Percentiles rank a stretch among this genome's conserved stretches.
These are phyloP conservation scores for Amoeboaphelidium protococcarum DNA, from an alignment of 371 early-diverging fungal genomes.

Conservation along the genomic window DNA sequence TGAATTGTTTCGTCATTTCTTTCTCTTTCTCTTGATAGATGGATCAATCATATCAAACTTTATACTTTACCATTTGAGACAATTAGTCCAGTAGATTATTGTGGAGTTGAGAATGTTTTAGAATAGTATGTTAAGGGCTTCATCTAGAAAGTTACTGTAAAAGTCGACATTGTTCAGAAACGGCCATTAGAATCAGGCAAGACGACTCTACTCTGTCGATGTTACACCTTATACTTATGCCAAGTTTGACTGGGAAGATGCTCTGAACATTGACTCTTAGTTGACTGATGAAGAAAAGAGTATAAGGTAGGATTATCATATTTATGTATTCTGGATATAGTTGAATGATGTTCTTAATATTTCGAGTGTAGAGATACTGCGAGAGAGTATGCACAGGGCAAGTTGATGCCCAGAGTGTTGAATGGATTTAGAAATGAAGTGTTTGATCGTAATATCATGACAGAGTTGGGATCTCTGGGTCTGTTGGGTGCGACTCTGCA, in stretches of 20 bases:
- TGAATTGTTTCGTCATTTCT: no score
- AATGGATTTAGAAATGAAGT: slow-evolving; percentile 60
- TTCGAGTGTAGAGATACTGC: slow-evolving; percentile 37
- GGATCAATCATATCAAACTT: no score
- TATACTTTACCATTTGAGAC: no score
- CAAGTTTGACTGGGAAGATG: slow-evolving; percentile 20
- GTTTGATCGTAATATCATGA: slow-evolving; percentile 70
- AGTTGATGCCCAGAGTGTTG: slow-evolving; percentile 58
- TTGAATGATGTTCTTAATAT: background rate
- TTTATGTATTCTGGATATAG: background rate
- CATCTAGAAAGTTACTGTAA: no score
- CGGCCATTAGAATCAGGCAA: no score
- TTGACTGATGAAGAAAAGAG: slow-evolving; percentile 68
- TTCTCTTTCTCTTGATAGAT: no score
- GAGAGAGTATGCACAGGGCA: slow-evolving; percentile 57
- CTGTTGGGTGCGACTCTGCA: slow-evolving; percentile 80
- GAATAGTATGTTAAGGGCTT: no score
- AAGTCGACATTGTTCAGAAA: no score
- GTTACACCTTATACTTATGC: background rate
- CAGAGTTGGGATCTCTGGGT: slow-evolving; percentile 82
- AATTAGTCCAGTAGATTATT: no score
- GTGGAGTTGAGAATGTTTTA: no score
- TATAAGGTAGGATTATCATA: slow-evolving; percentile 23
- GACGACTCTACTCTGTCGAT: no score
- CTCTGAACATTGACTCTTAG: slow-evolving; percentile 48